These are phyloP conservation scores for Magnaporthiopsis poae DNA, from an alignment of 2,329 filamentous ascomycete genomes.

Conservation along the genomic window DNA sequence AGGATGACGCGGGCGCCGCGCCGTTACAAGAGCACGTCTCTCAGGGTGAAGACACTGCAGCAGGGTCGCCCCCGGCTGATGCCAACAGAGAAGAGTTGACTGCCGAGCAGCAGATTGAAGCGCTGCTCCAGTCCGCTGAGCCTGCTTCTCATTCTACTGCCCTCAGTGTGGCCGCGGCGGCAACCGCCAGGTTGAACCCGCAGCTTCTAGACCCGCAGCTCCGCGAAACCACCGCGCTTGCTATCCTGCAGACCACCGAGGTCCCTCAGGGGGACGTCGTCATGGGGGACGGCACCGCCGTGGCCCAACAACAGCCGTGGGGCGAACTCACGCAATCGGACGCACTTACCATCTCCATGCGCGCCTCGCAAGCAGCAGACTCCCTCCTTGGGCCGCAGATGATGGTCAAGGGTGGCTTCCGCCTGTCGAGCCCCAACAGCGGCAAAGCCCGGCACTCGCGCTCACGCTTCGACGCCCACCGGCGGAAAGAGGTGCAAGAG, in stretches of 20 bases:
- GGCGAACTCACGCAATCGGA: constrained; percentile 40
- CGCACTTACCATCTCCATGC: constrained; percentile 3
- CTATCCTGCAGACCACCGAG: constrained; percentile 12
- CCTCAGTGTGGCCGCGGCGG: constrained; percentile 47
- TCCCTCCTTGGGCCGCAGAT: not conserved
- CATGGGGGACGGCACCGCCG: constrained; percentile 10
- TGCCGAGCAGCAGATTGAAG: constrained; percentile 41
- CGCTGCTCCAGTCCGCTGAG: constrained; percentile 28
- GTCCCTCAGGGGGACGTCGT: not conserved
- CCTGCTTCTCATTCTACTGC: constrained; percentile 35
- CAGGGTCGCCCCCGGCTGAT: not conserved
- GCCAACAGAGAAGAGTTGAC: constrained; percentile 24
- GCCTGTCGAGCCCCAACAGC: constrained; percentile 43
- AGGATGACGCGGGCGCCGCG: not conserved
- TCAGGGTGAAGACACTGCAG: not conserved
- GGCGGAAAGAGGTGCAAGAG: constrained; percentile 56
- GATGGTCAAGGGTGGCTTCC: constrained; percentile 38
- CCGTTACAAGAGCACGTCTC: not conserved
- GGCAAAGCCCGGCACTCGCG: constrained; percentile 41
- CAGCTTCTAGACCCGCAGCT: constrained; percentile 42
- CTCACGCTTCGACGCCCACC: constrained; percentile 45
- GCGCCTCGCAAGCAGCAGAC: constrained; percentile 4
- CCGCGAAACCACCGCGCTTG: constrained; percentile 18
- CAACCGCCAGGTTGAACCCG: constrained; percentile 44
- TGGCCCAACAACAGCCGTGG: constrained; percentile 34